Evolutionary conservation across 2,329 filamentous ascomycete genomes (phyloP).

Genomic region (Cadophora sp.): DNA sequence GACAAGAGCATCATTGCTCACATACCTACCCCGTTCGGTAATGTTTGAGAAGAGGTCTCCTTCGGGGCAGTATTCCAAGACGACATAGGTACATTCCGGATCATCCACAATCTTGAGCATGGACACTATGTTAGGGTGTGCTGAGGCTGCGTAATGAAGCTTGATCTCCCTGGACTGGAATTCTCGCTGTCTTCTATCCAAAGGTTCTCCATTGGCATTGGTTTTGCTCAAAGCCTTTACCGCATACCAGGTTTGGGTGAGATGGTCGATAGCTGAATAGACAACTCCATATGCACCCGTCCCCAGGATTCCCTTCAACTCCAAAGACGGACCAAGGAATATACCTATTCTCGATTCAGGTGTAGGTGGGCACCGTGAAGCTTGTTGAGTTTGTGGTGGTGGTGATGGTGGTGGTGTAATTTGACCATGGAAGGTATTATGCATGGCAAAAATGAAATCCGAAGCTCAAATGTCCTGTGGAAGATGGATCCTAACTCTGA

Average conservation of each 20-base stretch:
- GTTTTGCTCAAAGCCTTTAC: constrained; percentile 97
- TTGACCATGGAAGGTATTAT: constrained; percentile 34
- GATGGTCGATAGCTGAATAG: constrained; percentile 86
- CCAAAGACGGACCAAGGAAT: constrained; percentile 71
- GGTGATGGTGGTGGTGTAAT: constrained; percentile 41
- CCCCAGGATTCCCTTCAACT: constrained; percentile 85
- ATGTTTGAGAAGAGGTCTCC: constrained; percentile 98
- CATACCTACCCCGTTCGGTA: constrained; percentile 91
- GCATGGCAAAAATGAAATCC: constrained; percentile 43
- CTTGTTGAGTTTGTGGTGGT: constrained; percentile 30
- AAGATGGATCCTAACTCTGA: constrained; percentile 27
- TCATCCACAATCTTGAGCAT: constrained; percentile 93
- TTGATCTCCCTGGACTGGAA: constrained; percentile 95
- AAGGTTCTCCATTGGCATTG: constrained; percentile 70
- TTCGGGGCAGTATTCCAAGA: constrained; percentile 96
- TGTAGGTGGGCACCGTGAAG: constrained; percentile 44
- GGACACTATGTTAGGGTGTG: constrained; percentile 91
- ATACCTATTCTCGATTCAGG: constrained; percentile 89
- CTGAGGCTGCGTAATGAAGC: constrained; percentile 87
- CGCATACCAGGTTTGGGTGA: constrained; percentile 75
- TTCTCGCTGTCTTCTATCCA: constrained; percentile 84
- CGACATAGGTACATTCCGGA: constrained; percentile 91
- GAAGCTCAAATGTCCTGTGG: constrained; percentile 30
- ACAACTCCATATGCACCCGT: constrained; percentile 97
- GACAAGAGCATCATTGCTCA: constrained; percentile 88